phyloP scores from a whole-genome alignment of 2,329 filamentous ascomycete species.

The Sodiomyces alkalinus region DNA sequence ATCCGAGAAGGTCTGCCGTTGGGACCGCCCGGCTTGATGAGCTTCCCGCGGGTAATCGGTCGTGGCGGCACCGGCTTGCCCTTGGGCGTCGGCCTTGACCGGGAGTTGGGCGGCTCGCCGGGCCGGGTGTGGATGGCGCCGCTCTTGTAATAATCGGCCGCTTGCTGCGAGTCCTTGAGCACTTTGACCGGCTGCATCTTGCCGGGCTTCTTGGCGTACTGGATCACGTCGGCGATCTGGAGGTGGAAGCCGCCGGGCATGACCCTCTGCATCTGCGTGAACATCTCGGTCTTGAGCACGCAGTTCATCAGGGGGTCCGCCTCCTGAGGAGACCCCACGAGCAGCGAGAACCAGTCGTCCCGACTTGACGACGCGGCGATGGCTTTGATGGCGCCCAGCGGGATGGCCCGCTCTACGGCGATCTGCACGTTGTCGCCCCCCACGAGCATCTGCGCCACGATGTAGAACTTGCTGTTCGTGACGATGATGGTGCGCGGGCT shows the following conservation, averaged over 20 bases:
- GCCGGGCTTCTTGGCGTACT: constrained; percentile 95
- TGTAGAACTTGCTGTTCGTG: constrained; percentile 74
- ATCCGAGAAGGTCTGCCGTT: constrained; percentile 65
- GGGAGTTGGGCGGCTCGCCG: constrained; percentile 70
- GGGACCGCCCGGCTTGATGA: constrained; percentile 82
- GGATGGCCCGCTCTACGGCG: constrained; percentile 63
- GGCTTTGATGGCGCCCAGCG: constrained; percentile 78
- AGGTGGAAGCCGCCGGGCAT: constrained; percentile 71
- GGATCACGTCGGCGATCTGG: constrained; percentile 69
- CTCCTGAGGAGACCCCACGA: constrained; percentile 79
- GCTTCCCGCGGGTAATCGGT: constrained; percentile 84
- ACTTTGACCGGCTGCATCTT: constrained; percentile 85
- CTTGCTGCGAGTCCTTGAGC: constrained; percentile 66
- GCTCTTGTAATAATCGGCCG: constrained; percentile 85
- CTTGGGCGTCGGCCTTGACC: constrained; percentile 73
- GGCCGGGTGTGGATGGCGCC: constrained; percentile 72
- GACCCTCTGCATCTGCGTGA: constrained; percentile 72
- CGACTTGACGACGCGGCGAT: constrained; percentile 66
- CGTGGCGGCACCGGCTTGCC: constrained; percentile 74
- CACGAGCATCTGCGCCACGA: constrained; percentile 70
- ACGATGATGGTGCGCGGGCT: constrained; percentile 74
- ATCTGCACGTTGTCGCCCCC: constrained; percentile 67
- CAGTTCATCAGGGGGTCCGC: constrained; percentile 89
- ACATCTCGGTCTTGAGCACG: constrained; percentile 91
- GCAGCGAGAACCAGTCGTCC: constrained; percentile 95